A percentile compares a stretch with the other conserved stretches of the same genome.
phyloP scores from a whole-genome alignment of 768 basidiomycete species.

The Tylopilus sp. region DNA sequence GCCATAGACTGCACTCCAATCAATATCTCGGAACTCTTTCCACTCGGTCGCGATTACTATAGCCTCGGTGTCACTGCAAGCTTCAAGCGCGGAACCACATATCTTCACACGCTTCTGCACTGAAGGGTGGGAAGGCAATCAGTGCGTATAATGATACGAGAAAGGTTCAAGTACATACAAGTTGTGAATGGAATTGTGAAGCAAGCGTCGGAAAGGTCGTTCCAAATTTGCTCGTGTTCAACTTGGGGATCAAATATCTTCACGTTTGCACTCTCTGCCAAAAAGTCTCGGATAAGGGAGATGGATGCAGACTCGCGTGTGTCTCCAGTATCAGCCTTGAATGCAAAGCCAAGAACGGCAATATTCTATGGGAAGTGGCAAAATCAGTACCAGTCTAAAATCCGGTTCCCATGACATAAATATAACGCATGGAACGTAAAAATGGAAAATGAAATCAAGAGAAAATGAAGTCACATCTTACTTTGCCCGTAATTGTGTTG shows the following conservation, averaged over 20 bases:
- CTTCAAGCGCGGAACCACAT: slow-evolving; percentile 72
- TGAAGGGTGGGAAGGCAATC: slow-evolving; percentile 24
- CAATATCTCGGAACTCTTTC: slow-evolving; percentile 92
- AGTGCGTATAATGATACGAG: background rate
- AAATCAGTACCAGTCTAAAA: slow-evolving; percentile 3
- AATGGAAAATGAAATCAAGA: background rate
- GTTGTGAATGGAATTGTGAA: slow-evolving; percentile 59
- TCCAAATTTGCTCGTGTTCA: slow-evolving; percentile 81
- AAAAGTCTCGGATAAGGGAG: slow-evolving; percentile 91
- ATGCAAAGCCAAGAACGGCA: slow-evolving; percentile 96
- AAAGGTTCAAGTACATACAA: slow-evolving; percentile 45
- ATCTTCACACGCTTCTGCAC: slow-evolving; percentile 91
- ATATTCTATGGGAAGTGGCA: slow-evolving; percentile 66
- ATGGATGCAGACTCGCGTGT: slow-evolving; percentile 97
- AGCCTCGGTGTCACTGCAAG: slow-evolving; percentile 86
- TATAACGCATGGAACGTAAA: background rate
- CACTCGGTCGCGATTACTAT: slow-evolving; percentile 97
- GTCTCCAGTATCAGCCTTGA: slow-evolving; percentile 99
- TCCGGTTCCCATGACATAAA: slow-evolving; percentile 6
- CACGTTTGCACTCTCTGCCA: slow-evolving; percentile 80
- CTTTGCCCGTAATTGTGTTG: slow-evolving; percentile 97
- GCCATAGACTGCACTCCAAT: slow-evolving; percentile 84
- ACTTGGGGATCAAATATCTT: slow-evolving; percentile 94
- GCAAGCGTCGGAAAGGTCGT: slow-evolving; percentile 66
- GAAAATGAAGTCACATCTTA: slow-evolving; percentile 27